Conservation (phyloP, 1,284 basidiomycete species). For the Phellopilus nigrolimitatus region DNA sequence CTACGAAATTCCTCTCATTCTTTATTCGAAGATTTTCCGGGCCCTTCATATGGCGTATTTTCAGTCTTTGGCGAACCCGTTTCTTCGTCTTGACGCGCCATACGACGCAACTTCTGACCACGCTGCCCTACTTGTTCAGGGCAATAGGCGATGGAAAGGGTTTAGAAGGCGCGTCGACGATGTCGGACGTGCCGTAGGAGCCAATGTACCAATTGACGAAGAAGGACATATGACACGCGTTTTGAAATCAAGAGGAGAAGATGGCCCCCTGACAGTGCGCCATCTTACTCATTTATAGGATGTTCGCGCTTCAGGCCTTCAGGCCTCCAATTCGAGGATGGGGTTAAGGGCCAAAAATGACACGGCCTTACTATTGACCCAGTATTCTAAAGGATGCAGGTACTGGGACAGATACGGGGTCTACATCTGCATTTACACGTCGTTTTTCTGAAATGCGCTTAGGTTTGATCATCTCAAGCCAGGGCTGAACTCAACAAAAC, state of each 20-base stretch:
- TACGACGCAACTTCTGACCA: constrained; percentile 47
- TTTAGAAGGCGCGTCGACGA: constrained; percentile 69
- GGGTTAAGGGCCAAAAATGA: constrained; percentile 56
- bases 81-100: constrained; percentile 55
- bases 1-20: background rate
- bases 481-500: too few relatives aligned
- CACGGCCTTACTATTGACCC: constrained; percentile 73
- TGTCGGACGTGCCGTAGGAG: constrained; percentile 52
- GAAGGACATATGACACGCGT: too few relatives aligned
- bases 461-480: background rate
- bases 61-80: constrained; percentile 71
- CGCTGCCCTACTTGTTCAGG: constrained; percentile 50
- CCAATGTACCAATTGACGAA: constrained; percentile 25
- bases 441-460: background rate
- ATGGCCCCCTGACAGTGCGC: too few relatives aligned
- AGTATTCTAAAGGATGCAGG: constrained; percentile 53
- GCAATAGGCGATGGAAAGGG: constrained; percentile 61
- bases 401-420: constrained; percentile 90
- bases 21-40: constrained; percentile 58
- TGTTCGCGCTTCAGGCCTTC: constrained; percentile 1
- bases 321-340: background rate
- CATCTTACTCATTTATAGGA: constrained; percentile 11
- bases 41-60: constrained; percentile 80
- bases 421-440: constrained; percentile 37
- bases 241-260: too few relatives aligned